Conservation (phyloP, 768 basidiomycete genomes). For the Boletus coccyginus region DNA sequence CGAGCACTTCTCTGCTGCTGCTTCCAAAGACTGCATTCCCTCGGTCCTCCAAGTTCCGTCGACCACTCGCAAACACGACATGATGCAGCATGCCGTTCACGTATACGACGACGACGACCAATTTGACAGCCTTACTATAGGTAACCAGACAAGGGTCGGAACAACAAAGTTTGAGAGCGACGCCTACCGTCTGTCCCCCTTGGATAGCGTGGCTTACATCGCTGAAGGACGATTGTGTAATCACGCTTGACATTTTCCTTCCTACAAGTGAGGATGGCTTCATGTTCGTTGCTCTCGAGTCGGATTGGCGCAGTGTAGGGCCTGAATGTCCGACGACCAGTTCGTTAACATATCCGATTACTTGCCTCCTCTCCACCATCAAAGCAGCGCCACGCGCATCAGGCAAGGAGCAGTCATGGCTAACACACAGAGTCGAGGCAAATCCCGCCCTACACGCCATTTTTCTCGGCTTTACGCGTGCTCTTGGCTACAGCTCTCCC, state of each 20-base stretch:
- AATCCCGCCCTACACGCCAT: constrained; percentile 45
- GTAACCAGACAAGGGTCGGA: too few relatives aligned
- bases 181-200: too few relatives aligned
- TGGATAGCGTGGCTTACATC: too few relatives aligned
- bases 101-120: too few relatives aligned
- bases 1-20: too few relatives aligned
- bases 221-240: constrained; percentile 8
- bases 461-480: constrained; percentile 47
- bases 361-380: constrained; percentile 9
- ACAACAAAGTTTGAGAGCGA: too few relatives aligned
- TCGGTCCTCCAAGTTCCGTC: too few relatives aligned
- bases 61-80: too few relatives aligned
- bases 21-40: too few relatives aligned
- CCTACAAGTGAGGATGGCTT: constrained; percentile 11
- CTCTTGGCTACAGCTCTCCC: constrained; percentile 59
- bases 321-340: constrained; percentile 5
- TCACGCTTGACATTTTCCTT: not conserved
- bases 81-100: too few relatives aligned
- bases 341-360: constrained; percentile 8
- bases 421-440: constrained; percentile 50
- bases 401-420: constrained; percentile 43
- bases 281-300: constrained; percentile 12
- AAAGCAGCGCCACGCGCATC: constrained; percentile 6
- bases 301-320: constrained; percentile 3
- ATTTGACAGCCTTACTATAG: too few relatives aligned